Base-by-base conservation (phyloP, 768 basidiomycete genomes). In the Termitomyces titanicus region DNA sequence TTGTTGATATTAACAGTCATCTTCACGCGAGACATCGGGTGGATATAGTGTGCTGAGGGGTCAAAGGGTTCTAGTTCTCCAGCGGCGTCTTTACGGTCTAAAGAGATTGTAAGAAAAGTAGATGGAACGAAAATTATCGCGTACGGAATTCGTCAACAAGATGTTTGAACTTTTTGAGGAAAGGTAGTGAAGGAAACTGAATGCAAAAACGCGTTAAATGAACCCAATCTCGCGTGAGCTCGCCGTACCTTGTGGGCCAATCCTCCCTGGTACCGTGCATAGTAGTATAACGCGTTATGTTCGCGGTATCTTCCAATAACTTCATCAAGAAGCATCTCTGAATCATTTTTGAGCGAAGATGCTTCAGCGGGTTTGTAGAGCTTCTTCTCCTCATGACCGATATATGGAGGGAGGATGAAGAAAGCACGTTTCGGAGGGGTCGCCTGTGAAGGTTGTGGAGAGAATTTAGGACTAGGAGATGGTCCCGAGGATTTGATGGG, bases 221-320 rank as follows among this genome's bases (percentile, higher is more conserved):
- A 22, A 18, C 3, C 17, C 12, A 51, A 57, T 18, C 45, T 53
- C 48, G 22, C 7, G 57, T 51, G 47, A 50, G 56, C 60, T 57
- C 60, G 54, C 65, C 77, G 54, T 55, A 86, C 88, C 71, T 78
- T 83, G 61, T 79, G 75, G 11, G 79, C 77, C 27, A 82, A 77
- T n/a, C 84, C 87, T 45, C 78, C 78, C 43, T 71, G 67, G 58
- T 77, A 80, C 34, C 80, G 77, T 40, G 82, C 88, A 68, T 79
- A 91, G 65, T 84, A 89, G 63, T 76, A 86, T 17, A 72, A 64
- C n/a, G 67, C 64, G 20, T 60, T 63, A 7, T 63, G 68, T 5
- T 76, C 68, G 11, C 60, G 50, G 56, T 79, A 77, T 64, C 88
- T 84, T 7, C 86, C 86, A 55, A 89, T 77, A 25, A 90, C 73